phyloP scores from a whole-genome alignment of 805 yeast genomes.

The Schwanniomyces yamadae region DNA sequence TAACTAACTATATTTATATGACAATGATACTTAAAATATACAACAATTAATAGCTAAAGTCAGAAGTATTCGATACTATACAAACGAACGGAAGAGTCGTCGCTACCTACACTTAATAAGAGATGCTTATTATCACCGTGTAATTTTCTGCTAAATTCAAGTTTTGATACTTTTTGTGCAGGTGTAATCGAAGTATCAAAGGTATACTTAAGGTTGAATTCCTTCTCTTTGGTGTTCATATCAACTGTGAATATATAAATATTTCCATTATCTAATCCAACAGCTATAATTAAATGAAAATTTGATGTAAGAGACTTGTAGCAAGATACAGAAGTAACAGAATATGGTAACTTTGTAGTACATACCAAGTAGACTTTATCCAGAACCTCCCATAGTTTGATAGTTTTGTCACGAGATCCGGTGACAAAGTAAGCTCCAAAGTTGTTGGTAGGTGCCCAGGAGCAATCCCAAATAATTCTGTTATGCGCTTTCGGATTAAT shows the following conservation, averaged over 20 bases:
- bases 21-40: too few species aligned
- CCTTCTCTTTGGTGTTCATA: constrained; percentile 21
- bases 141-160: constrained; percentile 50
- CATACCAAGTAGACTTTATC: constrained; percentile 35
- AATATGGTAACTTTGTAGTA: constrained; percentile 46
- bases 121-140: constrained; percentile 19
- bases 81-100: constrained; percentile 61
- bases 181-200: constrained; percentile 51
- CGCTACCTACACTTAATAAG: constrained; percentile 60
- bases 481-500: constrained; percentile 74
- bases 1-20: too few species aligned
- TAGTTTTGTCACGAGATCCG: constrained; percentile 79
- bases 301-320: constrained; percentile 27
- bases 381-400: constrained; percentile 67
- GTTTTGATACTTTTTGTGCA: constrained; percentile 57
- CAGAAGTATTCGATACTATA: constrained; percentile 26
- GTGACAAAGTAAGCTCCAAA: constrained; percentile 58
- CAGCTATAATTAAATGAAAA: constrained; percentile 43
- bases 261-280: constrained; percentile 72
- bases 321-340: constrained; percentile 70
- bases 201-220: constrained; percentile 21
- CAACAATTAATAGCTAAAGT: too few species aligned
- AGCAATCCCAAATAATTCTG: constrained; percentile 93
- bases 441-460: constrained; percentile 63
- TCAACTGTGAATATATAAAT: constrained; percentile 45